Evolutionary conservation across 2,329 filamentous ascomycete species (phyloP), one percentile per base, ranked within the genome.

Genomic region (Penicillium nordicum): DNA sequence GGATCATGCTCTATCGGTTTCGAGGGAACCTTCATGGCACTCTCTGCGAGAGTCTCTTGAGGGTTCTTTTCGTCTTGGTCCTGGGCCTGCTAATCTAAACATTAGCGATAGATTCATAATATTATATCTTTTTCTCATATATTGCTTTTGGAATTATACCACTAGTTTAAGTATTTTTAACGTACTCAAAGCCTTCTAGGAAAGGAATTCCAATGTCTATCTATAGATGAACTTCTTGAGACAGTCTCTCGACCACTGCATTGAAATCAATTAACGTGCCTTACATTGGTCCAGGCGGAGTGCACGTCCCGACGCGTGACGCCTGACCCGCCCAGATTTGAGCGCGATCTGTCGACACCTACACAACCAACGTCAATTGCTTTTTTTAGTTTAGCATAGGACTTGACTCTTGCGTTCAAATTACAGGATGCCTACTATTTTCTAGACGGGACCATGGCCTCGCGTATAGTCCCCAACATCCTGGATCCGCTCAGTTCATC

Each of bases 401-500:
- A 38, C 36, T 37, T 12, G 2, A 29, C 59, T 49, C 18, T 42
- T 45, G 53, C 23, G 1, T 48, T 41, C 30, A 16, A 38, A 50
- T 27, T 50, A 38, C 59, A 68, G 34, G 47, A 70, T 70, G 68
- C 57, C 29, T 55, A 61, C 56, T 1, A 51, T 36, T 42, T 46
- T 50, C 48, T 64, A 62, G 53, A 67, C 63, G 62, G 63, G 64
- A 70, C 62, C 64, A 76, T 76, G 74, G 69, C 73, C 63, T 71
- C 72, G 62, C 67, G 65, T 59, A 62, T 58, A 57, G 62, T 60
- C 53, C 58, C 66, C 55, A 65, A 61, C 60, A 63, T 68, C 50
- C 67, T 74, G 53, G 68, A 74, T 65, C 64, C 72, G 47, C 64
- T 73, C 60, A 69, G 65, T 55, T 62, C 64, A n/a, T 63, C 63